Evolutionary conservation across 1,139 yeast species (phyloP), one percentile per base, ranked within the genome.

Genomic region (Petasospora rhodanensis): DNA sequence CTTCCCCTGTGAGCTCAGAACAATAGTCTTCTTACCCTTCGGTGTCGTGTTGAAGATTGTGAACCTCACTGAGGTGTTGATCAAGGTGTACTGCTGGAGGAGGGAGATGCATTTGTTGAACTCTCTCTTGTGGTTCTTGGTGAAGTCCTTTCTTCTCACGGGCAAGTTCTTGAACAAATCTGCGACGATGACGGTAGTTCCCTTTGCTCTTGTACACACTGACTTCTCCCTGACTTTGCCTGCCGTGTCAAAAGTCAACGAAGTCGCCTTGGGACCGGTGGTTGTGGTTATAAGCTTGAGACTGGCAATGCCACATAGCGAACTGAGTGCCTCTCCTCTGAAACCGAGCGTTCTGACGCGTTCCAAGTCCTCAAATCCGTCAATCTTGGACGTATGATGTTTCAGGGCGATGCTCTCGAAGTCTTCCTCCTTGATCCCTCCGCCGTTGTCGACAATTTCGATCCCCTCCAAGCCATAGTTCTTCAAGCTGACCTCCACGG

Each of bases 321-420:
- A 80, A 47, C 83, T 76, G 48, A 85, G 61, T 0, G 95, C 95
- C 55, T 85, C 95, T 16, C 95, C 95, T 54, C 95, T 67, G 49
- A 85, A 85, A 0, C 95, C 95, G 25, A 80, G 61, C 0, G 91
- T 79, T 4, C 50, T 46, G 6, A 81, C 72, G 4, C 52, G 49
- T 7, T 62, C 61, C 18, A 83, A 59, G 45, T 79, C 86, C 15
- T 73, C 75, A 52, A 80, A 81, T 1, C 55, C 49, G 0, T 54
- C 40, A 9, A 91, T 59, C 54, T 91, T 91, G 1, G 97, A 89
- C 0, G 98, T 91, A 47, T 79, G 73, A 51, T 85, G 84, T 45
- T 82, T 79, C 37, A 70, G 49, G 22, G 95, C 91, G 1, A 91
- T 56, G 7, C 61, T 55, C 2, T 60, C 73, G 49, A 75, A 79